Evolutionary conservation across 306 rosid species (phyloP).

Genomic region (Medicago lupulina): DNA sequence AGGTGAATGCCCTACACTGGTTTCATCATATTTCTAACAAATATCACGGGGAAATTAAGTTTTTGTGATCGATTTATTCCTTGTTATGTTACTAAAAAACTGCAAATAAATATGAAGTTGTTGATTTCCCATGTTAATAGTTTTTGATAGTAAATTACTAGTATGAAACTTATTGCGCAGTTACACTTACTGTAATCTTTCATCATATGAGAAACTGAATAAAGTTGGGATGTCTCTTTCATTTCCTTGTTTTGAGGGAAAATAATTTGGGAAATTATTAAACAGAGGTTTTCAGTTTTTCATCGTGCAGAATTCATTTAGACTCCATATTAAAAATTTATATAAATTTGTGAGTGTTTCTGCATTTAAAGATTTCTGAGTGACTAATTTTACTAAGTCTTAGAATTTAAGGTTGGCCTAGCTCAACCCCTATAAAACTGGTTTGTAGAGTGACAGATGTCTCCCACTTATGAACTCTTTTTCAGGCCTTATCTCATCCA

Average conservation of each 20-base stretch:
- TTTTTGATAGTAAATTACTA: slow-evolving; percentile 20
- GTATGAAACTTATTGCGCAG: slow-evolving; percentile 11
- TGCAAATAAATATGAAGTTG: background rate
- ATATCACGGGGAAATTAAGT: slow-evolving; percentile 2
- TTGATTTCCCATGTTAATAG: background rate
- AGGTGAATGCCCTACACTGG: background rate
- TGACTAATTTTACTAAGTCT: no score
- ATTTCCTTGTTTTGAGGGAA: background rate
- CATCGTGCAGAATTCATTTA: background rate
- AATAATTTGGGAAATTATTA: background rate
- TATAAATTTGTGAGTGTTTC: no score
- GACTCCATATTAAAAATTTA: background rate
- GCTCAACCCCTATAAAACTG: no score
- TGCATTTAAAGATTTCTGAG: background rate
- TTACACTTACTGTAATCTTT: background rate
- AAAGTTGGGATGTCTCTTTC: background rate
- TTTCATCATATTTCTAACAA: slow-evolving; percentile 20
- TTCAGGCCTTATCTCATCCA: background rate
- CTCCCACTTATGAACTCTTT: background rate
- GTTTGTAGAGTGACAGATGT: background rate
- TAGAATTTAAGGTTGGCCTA: no score
- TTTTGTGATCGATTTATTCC: background rate
- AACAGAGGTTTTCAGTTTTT: background rate
- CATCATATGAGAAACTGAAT: slow-evolving; percentile 1
- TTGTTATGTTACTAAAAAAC: slow-evolving; percentile 5